A percentile compares a stretch with the other conserved stretches of the same genome.
Evolutionary conservation across 2,329 filamentous ascomycete genomes (phyloP).

Genomic region (Penicillium sp.): DNA sequence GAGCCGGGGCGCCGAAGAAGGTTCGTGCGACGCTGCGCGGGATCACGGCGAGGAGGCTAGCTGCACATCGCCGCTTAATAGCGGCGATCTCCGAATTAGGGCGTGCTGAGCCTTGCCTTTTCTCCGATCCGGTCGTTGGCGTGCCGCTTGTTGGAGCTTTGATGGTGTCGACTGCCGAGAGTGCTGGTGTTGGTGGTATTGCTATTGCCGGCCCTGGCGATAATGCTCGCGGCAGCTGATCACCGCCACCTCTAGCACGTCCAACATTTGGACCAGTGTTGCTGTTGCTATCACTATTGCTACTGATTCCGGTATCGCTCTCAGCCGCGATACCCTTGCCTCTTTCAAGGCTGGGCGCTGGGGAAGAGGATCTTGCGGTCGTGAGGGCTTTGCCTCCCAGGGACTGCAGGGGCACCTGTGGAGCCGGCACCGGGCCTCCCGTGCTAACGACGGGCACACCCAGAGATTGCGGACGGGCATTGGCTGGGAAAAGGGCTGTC

Average conservation of each 20-base stretch:
- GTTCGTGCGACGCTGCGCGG: conserved; percentile 48
- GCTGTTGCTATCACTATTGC: conserved; percentile 16
- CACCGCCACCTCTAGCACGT: conserved; percentile 6
- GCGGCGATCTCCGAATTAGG: conserved; percentile 39
- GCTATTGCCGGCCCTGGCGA: conserved; percentile 1
- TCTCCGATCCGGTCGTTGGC: conserved; percentile 17
- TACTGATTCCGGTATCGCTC: conserved; percentile 7
- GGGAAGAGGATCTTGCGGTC: conserved; percentile 9
- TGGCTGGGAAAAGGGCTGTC: conserved; percentile 83
- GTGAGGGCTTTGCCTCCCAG: conserved; percentile 31
- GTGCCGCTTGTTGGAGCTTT: conserved; percentile 2
- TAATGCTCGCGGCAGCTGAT: conserved; percentile 16
- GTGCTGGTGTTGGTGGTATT: background rate
- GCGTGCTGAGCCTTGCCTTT: conserved; percentile 17
- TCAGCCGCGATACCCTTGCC: conserved; percentile 4
- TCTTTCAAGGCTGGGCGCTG: conserved; percentile 16
- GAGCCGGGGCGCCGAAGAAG: conserved; percentile 45
- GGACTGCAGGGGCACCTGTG: conserved; percentile 29
- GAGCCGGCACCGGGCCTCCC: conserved; percentile 24
- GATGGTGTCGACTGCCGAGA: conserved; percentile 1
- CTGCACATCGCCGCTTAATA: conserved; percentile 51
- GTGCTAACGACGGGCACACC: conserved; percentile 40
- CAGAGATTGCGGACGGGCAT: conserved; percentile 65
- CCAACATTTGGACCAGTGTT: background rate
- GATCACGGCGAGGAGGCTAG: conserved; percentile 46